Base-by-base conservation (phyloP, 2,329 filamentous ascomycete species). In the Bipolaris cookei region DNA sequence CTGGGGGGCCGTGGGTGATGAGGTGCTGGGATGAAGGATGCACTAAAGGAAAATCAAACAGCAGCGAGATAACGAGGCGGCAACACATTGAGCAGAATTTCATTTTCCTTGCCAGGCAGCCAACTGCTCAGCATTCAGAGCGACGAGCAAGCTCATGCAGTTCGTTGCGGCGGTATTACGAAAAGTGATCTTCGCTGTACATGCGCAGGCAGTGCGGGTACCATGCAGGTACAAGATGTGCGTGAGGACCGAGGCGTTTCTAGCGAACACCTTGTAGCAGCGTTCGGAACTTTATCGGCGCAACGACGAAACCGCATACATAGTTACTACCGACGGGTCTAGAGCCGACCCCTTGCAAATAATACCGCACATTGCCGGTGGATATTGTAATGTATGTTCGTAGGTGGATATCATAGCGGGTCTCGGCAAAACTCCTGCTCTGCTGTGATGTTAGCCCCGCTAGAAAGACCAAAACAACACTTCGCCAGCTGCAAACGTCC, bases 1-100 rank as follows among this genome's bases (percentile, higher is more conserved):
- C 46, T 25, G 6, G n/a, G 34, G 45, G 47, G 39, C 45, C n/a
- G 42, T 42, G 38, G 32, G 43, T 55, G 49, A 57, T 51, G 59
- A 58, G 48, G 55, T 55, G 49, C 51, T 58, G 39, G 57, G 63
- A 63, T 61, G 52, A 63, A 59, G 55, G 49, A 59, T 44, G 49
- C 66, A 59, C 68, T 69, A 67, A 61, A 54, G 52, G 69, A 42
- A 64, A 64, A 73, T 73, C 70, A 74, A 72, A 74, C 71, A 56
- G 53, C 63, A 58, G 56, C 63, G 71, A 72, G 58, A 73, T 75
- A 65, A 72, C 42, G 43, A 58, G 56, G 59, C 62, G 62, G 54
- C 44, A 64, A 64, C 50, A 56, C 43, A 25, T 39, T 41, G 20
- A 39, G 25, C 35, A 45, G 18, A 41, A 46, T 58, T 54, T 47